Evolutionary conservation across 306 rosid genomes (phyloP), one percentile per base, ranked within the genome.

Genomic region (Lagenaria siceraria): DNA sequence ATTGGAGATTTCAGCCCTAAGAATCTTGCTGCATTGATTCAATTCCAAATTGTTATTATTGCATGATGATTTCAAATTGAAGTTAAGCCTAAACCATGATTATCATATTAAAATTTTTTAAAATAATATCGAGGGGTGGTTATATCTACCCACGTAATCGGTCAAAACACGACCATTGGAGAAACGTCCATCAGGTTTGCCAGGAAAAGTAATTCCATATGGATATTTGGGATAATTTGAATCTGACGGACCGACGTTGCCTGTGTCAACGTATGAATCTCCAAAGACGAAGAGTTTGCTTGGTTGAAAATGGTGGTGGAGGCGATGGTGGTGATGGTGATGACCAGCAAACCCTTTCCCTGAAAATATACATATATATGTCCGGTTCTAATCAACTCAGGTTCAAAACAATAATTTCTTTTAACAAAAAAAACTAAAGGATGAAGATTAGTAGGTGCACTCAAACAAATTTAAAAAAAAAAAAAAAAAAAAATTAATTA

Each of bases 1-100:
- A 89, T 61, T 31, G 97, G 98, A 17, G 98, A 81, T 80, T 83
- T 90, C 72, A 90, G 79, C 29, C 86, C 87, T 79, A 90, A 8
- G 74, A 87, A 84, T 80, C 60, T 83, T 19, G 78, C 78, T 75
- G 78, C 66, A 71, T 43, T 21, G 24, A 40, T 19, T 19, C 36
- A 46, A 46, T 12, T 46, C 52, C 52, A 46, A 46, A 46, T 0
- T 2, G 0, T 46, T 46, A 5, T 46, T 46, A 46, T 46, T 46
- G 52, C 52, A 46, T 46, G 17, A 46, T 46, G 1, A 46, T 12
- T 46, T 46, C 6, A 46, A 46, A 46, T 46, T 46, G 17, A 46
- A 12, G 17, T 4, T 46, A 12, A 46, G 18, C 17, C 18, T 46
- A 46, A 46, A 46, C 52, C 5, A 46, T 46, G 17, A 13, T 12